Conservation (phyloP, 331 rosid genomes). For the Pyracantha coccinea region DNA sequence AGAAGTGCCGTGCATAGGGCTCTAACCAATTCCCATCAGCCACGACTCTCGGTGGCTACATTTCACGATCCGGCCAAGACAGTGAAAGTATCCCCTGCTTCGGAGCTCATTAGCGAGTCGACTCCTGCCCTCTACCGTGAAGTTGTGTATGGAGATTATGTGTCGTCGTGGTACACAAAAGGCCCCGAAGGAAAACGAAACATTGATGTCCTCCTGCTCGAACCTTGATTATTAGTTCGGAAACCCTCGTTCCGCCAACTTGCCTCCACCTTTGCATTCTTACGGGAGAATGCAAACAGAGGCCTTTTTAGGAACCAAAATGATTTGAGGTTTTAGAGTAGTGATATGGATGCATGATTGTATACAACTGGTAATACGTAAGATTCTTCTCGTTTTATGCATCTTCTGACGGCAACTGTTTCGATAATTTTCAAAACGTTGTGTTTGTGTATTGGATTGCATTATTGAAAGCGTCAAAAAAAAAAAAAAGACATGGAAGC, state of each 20-base stretch:
- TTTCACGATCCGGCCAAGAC: conserved; percentile 84
- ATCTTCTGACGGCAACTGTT: not conserved
- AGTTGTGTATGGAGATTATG: conserved; percentile 66
- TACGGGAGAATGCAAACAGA: not conserved
- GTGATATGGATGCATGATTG: not conserved
- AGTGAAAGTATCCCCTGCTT: conserved; percentile 51
- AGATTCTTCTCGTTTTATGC: not conserved
- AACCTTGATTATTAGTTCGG: not conserved
- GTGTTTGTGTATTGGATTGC: not conserved
- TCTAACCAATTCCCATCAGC: conserved; percentile 46
- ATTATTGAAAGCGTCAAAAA: no score
- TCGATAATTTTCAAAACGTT: not conserved
- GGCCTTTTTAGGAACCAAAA: not conserved
- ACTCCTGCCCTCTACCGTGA: conserved; percentile 48
- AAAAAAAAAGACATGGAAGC: no score
- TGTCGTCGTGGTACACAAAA: conserved; percentile 71
- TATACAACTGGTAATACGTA: not conserved
- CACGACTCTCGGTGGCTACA: conserved; percentile 78
- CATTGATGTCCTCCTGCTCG: conserved; percentile 51
- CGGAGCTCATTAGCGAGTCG: conserved; percentile 48
- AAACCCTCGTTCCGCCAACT: not conserved
- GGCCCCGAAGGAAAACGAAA: conserved; percentile 87
- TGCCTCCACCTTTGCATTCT: not conserved
- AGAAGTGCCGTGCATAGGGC: conserved; percentile 73
- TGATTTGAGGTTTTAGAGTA: no score